Base-by-base conservation (phyloP, 2,329 filamentous ascomycete genomes). In the Phaeophleospora eucalypticola region DNA sequence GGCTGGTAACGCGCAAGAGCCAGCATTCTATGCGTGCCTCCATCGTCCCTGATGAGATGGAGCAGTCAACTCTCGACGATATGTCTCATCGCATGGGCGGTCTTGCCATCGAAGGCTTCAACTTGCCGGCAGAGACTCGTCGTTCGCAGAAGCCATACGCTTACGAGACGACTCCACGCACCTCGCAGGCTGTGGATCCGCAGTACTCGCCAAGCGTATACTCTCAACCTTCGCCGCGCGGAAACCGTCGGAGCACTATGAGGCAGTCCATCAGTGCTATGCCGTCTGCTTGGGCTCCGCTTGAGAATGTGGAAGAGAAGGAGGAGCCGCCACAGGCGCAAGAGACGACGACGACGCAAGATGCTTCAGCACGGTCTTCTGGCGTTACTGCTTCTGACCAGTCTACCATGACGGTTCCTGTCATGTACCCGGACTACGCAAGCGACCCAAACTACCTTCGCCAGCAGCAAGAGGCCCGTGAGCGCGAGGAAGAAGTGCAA, bases 181-280 rank as follows among this genome's bases (percentile, higher is more conserved):
- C n/a, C n/a, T n/a, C n/a, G 6, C 36, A n/a, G n/a, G n/a, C n/a
- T n/a, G n/a, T n/a, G n/a, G n/a, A n/a, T n/a, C n/a, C n/a, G n/a
- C n/a, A 29, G 2, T 62, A 65, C 49, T 60, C 59, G 29, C 62
- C 62, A 1, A 63, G 60, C 46, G 45, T 62, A 37, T 65, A 64
- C 48, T 57, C 55, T n/a, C 52, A 42, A 10, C 44, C 50, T 24
- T n/a, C n/a, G n/a, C n/a, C n/a, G n/a, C n/a, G n/a, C n/a, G n/a
- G n/a, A n/a, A n/a, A n/a, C n/a, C n/a, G n/a, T n/a, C n/a, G n/a
- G n/a, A n/a, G n/a, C n/a, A n/a, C n/a, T n/a, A n/a, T n/a, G n/a
- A n/a, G n/a, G n/a, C n/a, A n/a, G n/a, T n/a, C n/a, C n/a, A n/a
- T n/a, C n/a, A n/a, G n/a, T n/a, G n/a, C n/a, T n/a, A n/a, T n/a